Percentiles rank a stretch among this genome's conserved stretches.
Conservation (phyloP, 2,329 filamentous ascomycete species). For the Microdochium nivale region DNA sequence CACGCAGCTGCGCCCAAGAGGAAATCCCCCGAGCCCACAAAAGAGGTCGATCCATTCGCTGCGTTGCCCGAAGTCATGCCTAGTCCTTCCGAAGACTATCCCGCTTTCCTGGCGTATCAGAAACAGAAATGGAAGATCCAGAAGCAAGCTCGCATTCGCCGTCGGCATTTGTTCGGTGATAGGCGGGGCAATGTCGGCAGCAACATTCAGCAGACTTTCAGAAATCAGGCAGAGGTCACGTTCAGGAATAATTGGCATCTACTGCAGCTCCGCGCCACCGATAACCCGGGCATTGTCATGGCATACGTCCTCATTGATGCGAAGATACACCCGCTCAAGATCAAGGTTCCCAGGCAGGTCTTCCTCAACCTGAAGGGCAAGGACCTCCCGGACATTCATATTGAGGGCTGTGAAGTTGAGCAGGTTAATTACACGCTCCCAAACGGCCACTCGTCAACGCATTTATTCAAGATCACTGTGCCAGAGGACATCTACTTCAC, state of each 20-base stretch:
- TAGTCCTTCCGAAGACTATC: conserved; percentile 75
- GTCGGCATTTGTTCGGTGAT: conserved; percentile 90
- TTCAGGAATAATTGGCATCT: conserved; percentile 96
- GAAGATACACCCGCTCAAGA: conserved; percentile 79
- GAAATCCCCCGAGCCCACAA: conserved; percentile 60
- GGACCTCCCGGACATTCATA: conserved; percentile 79
- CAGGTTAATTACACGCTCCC: conserved; percentile 90
- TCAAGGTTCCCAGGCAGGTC: conserved; percentile 81
- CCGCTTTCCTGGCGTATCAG: conserved; percentile 83
- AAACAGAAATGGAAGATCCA: conserved; percentile 99
- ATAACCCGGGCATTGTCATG: conserved; percentile 75
- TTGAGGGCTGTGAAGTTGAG: conserved; percentile 79
- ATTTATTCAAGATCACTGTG: conserved; percentile 90
- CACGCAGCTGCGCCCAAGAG: conserved; percentile 53
- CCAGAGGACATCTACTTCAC: conserved; percentile 80
- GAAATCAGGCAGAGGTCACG: conserved; percentile 82
- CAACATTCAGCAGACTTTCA: conserved; percentile 64
- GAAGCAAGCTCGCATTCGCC: conserved; percentile 75
- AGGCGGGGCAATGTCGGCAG: conserved; percentile 57
- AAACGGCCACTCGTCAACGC: conserved; percentile 87
- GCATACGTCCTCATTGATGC: conserved; percentile 90
- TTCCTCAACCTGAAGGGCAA: conserved; percentile 87
- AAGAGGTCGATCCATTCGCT: conserved; percentile 68
- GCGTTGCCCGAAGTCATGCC: conserved; percentile 79
- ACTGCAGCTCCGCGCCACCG: conserved; percentile 74